Conservation (phyloP, 352 stramenopile genomes). For the Pseudoperonospora humuli region DNA sequence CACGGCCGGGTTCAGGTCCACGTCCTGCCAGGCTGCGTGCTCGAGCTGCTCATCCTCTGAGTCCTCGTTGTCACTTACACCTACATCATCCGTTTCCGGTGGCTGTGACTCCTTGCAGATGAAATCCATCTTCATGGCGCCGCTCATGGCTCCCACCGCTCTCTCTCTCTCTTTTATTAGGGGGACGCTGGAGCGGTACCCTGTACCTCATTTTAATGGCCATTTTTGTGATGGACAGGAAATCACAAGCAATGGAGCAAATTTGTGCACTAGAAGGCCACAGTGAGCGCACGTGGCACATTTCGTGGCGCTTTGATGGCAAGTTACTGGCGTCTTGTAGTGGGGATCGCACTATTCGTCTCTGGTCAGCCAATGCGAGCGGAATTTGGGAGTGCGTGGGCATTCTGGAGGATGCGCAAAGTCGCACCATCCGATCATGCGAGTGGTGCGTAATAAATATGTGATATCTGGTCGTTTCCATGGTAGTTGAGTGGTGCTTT, state of each 20-base stretch:
- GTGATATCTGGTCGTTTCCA: no score
- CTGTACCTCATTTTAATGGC: not conserved
- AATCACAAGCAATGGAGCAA: constrained; percentile 25
- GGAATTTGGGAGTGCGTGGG: constrained; percentile 84
- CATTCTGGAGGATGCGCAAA: constrained; percentile 91
- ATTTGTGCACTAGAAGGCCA: constrained; percentile 76
- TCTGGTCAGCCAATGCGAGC: constrained; percentile 55
- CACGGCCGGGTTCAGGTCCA: constrained; percentile 77
- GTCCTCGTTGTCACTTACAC: constrained; percentile 67
- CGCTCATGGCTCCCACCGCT: constrained; percentile 33
- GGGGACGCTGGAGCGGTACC: not conserved
- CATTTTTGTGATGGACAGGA: no score
- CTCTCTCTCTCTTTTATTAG: not conserved
- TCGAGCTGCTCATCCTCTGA: constrained; percentile 79
- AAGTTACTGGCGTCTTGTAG: constrained; percentile 86
- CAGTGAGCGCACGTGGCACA: constrained; percentile 86
- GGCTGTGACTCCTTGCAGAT: constrained; percentile 53
- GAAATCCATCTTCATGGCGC: constrained; percentile 79
- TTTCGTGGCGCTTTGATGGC: constrained; percentile 84
- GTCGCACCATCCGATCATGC: constrained; percentile 90
- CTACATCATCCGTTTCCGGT: constrained; percentile 32
- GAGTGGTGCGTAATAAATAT: constrained; percentile 83
- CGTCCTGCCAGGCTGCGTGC: constrained; percentile 66
- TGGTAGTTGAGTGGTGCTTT: not conserved
- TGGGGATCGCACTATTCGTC: constrained; percentile 82